Evolutionary conservation across 176 grass and related monocot genomes (phyloP), one percentile per base, ranked within the genome.

Genomic region (Carex parvula): DNA sequence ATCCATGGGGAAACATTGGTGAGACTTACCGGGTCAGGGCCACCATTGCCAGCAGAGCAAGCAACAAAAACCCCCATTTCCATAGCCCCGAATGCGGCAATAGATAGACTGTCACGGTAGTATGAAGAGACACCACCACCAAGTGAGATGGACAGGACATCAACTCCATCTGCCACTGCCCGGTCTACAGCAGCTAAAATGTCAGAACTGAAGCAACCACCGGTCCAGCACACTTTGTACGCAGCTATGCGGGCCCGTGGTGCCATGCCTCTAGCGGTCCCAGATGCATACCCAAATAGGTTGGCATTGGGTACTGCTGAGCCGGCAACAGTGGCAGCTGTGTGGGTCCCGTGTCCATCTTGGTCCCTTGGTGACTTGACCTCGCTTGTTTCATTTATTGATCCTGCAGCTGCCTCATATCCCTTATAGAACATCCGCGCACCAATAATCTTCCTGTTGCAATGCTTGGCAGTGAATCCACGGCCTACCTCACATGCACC

Each of bases 131-230:
- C 85, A 13, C 96, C 93, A 24, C 96, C 93, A n/a, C 96, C 96
- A 46, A 99, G 97, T 48, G 97, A 99, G 88, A 99, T 94, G 88
- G 97, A 99, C 85, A 99, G 89, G 66, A 99, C 90, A 84, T 99
- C 90, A 70, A 96, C 97, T 42, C 97, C 97, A 82, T 99, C 97
- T 30, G 97, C 81, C 65, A 99, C 97, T 17, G 93, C 97, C 12
- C 91, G 88, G 18, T 96, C 93, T 50, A 96, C 97, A n/a, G 97
- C 97, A 3, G 93, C 97, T 66, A 99, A 87, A 79, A 99, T 99
- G 88, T 99, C 97, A 75, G 97, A 99, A 91, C 93, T 99, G 88
- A 99, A 96, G 93, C 97, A 99, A 10, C 93, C 97, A 39, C 97
- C 91, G 13, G 84, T 77, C 97, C 97, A 99, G 91, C 97, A 99